These are phyloP conservation scores for Stenocarpella maydis DNA, from an alignment of 2,329 filamentous ascomycete species.

Conservation along the genomic window DNA sequence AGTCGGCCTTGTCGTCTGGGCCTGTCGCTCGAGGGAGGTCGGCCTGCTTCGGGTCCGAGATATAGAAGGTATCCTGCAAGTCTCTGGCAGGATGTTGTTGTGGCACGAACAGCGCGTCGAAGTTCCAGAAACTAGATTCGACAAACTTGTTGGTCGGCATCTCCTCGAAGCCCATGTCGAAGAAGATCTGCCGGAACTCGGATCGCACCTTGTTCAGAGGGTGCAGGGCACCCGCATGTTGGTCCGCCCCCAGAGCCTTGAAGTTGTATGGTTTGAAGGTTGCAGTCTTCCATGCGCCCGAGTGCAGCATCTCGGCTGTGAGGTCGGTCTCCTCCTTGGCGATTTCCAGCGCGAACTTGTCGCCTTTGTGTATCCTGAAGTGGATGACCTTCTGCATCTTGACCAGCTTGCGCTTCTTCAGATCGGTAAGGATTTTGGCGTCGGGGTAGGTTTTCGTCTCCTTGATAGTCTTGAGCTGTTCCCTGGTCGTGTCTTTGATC, in stretches of 20 bases:
- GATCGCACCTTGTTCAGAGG: conserved; percentile 92
- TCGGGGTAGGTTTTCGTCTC: conserved; percentile 74
- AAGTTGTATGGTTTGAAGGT: conserved; percentile 79
- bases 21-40: conserved; percentile 70
- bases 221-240: conserved; percentile 68
- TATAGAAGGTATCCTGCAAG: conserved; percentile 96
- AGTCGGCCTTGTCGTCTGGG: conserved; percentile 69
- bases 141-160: conserved; percentile 96
- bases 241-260: conserved; percentile 65
- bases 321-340: conserved; percentile 94
- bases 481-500: conserved; percentile 81
- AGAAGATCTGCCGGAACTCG: conserved; percentile 98
- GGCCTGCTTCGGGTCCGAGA: conserved; percentile 83
- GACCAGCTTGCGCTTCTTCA: conserved; percentile 93
- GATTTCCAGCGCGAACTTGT: conserved; percentile 89
- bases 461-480: conserved; percentile 78
- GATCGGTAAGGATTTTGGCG: conserved; percentile 77
- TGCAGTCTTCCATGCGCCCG: conserved; percentile 89
- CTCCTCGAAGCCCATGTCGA: conserved; percentile 98
- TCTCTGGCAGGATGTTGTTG: conserved; percentile 98
- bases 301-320: conserved; percentile 89
- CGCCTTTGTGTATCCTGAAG: conserved; percentile 85
- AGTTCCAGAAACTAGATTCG: conserved; percentile 99
- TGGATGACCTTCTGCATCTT: conserved; percentile 83
- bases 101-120: conserved; percentile 94